Evolutionary conservation across 1,139 yeast genomes (phyloP), one percentile per base, ranked within the genome.

Genomic region (Scheffersomyces titani): DNA sequence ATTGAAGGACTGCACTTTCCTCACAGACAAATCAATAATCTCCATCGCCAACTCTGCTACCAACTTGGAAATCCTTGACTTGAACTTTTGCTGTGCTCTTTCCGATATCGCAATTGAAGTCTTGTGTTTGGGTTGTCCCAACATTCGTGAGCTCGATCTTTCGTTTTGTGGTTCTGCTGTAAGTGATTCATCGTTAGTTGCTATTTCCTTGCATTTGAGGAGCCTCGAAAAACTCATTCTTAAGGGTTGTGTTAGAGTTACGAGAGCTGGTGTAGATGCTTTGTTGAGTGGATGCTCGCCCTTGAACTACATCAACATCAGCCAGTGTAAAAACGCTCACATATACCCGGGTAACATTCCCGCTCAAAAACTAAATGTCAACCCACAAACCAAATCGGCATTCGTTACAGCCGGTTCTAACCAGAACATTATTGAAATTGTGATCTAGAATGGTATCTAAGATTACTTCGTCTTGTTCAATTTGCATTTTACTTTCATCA

Each of bases 111-210:
- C 93, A 3, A 76, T 89, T 20, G 91, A 88, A 59, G 85, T 87
- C 1, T 70, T 89, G 40, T 81, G 89, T 57, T 72, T 86, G 24
- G 90, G 91, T 9, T 87, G 92, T 64, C 88, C 85, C 51, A 72
- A 78, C 22, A 70, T 89, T 55, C 70, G 77, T 54, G 72, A 74
- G 44, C 73, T 89, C 55, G 87, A 88, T 61, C 69, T 89, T 54
- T 86, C 91, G 13, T 89, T 88, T 65, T 89, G 94, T 71, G 94
- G 94, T 1, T 83, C 90, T 52, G 93, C 94, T 0, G 92, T 89
- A 4, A 86, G 91, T 65, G 94, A 89, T 65, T 80, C 87, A 21
- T 85, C 91, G 0, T 70, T 89, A 51, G 78, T 85, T 40, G 82
- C 88, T 1, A 78, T 89, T n/a, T 85, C 90, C 1, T 71, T 87